A percentile compares a stretch with the other conserved stretches of the same genome.
These are phyloP conservation scores for Nicotiana sylvestris DNA, from an alignment of 257 asterid genomes.

Conservation along the genomic window DNA sequence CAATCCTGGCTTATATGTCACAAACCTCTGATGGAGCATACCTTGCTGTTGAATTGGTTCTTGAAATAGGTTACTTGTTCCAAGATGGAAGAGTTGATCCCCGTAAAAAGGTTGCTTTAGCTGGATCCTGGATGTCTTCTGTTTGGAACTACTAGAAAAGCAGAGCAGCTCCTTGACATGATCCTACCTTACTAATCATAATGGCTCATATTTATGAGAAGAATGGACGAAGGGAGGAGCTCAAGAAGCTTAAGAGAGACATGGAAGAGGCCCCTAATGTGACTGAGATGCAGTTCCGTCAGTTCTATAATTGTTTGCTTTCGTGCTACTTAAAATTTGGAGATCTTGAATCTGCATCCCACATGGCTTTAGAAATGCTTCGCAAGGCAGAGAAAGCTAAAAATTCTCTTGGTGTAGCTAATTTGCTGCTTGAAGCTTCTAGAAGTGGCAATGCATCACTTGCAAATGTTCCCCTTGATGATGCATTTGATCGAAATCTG, in stretches of 20 bases:
- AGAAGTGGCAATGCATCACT: slow-evolving; percentile 15
- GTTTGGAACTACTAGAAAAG: slow-evolving; percentile 75
- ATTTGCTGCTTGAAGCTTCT: slow-evolving; percentile 36
- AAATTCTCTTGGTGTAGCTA: slow-evolving; percentile 59
- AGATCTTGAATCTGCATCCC: slow-evolving; percentile 69
- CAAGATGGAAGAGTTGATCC: slow-evolving; percentile 85
- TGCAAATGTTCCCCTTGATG: slow-evolving; percentile 14
- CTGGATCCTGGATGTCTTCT: slow-evolving; percentile 83
- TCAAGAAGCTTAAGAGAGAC: slow-evolving; percentile 75
- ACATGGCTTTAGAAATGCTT: slow-evolving; percentile 89
- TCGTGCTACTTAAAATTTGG: slow-evolving; percentile 80
- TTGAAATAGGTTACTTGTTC: slow-evolving; percentile 84
- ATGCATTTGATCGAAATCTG: slow-evolving; percentile 18
- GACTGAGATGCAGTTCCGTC: slow-evolving; percentile 64
- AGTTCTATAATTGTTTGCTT: slow-evolving; percentile 69
- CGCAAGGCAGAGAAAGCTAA: slow-evolving; percentile 71
- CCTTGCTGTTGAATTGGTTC: slow-evolving; percentile 77
- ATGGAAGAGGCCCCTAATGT: slow-evolving; percentile 61
- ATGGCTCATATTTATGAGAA: slow-evolving; percentile 82
- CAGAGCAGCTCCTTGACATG: slow-evolving; percentile 94
- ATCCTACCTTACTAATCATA: slow-evolving; percentile 54
- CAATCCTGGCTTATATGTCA: slow-evolving; percentile 64
- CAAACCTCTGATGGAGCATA: slow-evolving; percentile 59
- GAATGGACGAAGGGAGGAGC: slow-evolving; percentile 80
- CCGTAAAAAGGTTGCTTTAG: slow-evolving; percentile 61